Percentiles rank a stretch among this genome's conserved stretches.
Conservation (phyloP, 208 protist genomes). For the Leishmania lainsoni region DNA sequence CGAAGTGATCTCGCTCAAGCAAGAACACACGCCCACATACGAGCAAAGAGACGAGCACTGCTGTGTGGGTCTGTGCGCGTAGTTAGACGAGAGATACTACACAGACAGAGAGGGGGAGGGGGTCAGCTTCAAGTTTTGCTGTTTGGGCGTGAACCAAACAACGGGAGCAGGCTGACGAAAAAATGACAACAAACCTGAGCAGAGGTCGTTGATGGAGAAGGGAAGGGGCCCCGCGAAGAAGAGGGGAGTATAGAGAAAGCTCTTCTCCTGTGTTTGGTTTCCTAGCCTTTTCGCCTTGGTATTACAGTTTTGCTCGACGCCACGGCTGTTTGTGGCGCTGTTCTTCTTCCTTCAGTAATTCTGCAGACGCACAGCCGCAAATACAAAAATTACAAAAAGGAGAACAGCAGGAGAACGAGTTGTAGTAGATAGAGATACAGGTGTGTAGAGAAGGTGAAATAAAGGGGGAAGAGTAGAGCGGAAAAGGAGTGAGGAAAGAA, state of each 20-base stretch:
- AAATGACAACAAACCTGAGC: background rate
- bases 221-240: background rate
- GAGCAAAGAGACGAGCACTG: background rate
- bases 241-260: constrained; percentile 1
- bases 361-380: background rate
- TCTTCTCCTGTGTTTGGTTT: background rate
- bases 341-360: background rate
- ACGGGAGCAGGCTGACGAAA: background rate
- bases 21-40: background rate
- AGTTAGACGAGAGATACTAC: too few species aligned
- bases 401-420: background rate
- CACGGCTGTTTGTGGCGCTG: background rate
- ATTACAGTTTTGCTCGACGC: background rate
- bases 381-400: background rate
- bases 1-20: background rate
- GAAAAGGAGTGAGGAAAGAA: background rate
- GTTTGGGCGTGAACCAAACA: background rate
- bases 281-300: background rate
- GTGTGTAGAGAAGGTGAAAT: background rate
- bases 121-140: background rate
- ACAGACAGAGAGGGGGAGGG: background rate
- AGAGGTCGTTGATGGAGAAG: background rate
- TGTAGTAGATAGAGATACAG: background rate
- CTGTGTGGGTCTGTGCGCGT: background rate
- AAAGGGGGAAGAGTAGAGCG: background rate